These are phyloP conservation scores for Aspergillus incahuasiensis DNA, from an alignment of 495 filamentous ascomycete genomes.

Conservation along the genomic window DNA sequence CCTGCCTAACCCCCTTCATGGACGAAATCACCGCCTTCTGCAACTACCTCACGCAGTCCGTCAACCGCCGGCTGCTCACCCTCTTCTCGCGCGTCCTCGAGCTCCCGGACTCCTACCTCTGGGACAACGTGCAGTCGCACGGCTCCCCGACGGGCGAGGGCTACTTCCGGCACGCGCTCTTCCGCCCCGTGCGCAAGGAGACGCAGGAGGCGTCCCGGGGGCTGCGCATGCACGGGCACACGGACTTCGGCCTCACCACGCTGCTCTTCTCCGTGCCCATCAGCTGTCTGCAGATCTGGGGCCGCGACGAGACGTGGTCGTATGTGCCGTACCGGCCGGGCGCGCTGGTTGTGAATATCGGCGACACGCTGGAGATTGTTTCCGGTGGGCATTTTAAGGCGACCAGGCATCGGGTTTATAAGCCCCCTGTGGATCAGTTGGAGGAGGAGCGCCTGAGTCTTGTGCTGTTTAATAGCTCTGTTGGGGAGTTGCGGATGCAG, in stretches of 20 bases:
- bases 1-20: conserved; percentile 40
- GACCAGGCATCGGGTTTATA: conserved; percentile 40
- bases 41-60: conserved; percentile 41
- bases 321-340: conserved; percentile 43
- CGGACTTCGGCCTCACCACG: conserved; percentile 41
- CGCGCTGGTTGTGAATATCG: conserved; percentile 44
- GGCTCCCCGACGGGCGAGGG: conserved; percentile 40
- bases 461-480: conserved; percentile 41
- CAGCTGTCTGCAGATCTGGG: conserved; percentile 31
- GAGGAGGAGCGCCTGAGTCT: conserved; percentile 37
- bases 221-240: conserved; percentile 44
- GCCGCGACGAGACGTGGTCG: conserved; percentile 29
- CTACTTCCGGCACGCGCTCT: conserved; percentile 45
- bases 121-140: conserved; percentile 43
- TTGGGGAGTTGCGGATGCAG: conserved; percentile 34
- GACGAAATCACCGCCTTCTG: conserved; percentile 42
- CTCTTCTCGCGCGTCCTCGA: conserved; percentile 45
- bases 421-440: conserved; percentile 38
- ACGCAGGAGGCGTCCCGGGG: conserved; percentile 35
- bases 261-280: conserved; percentile 43
- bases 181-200: conserved; percentile 36
- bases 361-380: conserved; percentile 43
- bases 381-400: conserved; percentile 48
- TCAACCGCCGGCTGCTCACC: conserved; percentile 40
- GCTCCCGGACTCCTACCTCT: conserved; percentile 42